phyloP scores from a whole-genome alignment of 2,329 filamentous ascomycete species.

The Penicillium sp. region DNA sequence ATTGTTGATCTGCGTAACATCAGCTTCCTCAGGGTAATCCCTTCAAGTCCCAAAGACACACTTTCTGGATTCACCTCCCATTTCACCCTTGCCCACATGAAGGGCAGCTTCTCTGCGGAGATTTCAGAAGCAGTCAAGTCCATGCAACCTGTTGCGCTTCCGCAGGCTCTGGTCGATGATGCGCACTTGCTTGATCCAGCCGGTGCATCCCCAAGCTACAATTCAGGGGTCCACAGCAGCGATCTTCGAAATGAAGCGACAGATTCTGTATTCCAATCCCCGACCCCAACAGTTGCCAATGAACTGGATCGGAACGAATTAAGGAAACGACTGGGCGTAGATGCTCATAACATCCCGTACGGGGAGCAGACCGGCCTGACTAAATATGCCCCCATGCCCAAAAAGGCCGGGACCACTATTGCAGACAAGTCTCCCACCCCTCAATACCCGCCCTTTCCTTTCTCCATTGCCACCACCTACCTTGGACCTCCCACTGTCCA shows the following conservation, averaged over 20 bases:
- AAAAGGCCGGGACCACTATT: constrained; percentile 58
- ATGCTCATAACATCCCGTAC: constrained; percentile 49
- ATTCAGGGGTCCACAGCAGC: neutral
- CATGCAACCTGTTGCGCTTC: constrained; percentile 16
- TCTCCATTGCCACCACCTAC: constrained; percentile 51
- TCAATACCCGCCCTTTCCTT: constrained; percentile 56
- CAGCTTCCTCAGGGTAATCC: constrained; percentile 60
- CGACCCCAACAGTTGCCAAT: constrained; percentile 26
- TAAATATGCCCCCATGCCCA: constrained; percentile 61
- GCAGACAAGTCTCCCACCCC: constrained; percentile 51
- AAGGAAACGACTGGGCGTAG: constrained; percentile 26
- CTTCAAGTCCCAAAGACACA: constrained; percentile 50
- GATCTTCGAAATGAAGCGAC: neutral
- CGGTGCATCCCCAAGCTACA: neutral
- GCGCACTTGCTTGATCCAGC: constrained; percentile 9
- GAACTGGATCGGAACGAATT: constrained; percentile 26
- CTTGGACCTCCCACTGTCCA: constrained; percentile 47
- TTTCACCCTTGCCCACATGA: constrained; percentile 65
- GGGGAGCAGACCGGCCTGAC: constrained; percentile 54
- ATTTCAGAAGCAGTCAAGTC: constrained; percentile 28
- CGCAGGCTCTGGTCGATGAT: constrained; percentile 3
- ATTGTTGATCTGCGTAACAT: constrained; percentile 5
- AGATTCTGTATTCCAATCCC: constrained; percentile 22
- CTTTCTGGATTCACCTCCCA: constrained; percentile 58
- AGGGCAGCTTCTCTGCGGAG: constrained; percentile 53